Percentiles rank a stretch among this genome's conserved stretches.
phyloP scores from a whole-genome alignment of 371 early-diverging fungal genomes.

The Mucor velutinosus region DNA sequence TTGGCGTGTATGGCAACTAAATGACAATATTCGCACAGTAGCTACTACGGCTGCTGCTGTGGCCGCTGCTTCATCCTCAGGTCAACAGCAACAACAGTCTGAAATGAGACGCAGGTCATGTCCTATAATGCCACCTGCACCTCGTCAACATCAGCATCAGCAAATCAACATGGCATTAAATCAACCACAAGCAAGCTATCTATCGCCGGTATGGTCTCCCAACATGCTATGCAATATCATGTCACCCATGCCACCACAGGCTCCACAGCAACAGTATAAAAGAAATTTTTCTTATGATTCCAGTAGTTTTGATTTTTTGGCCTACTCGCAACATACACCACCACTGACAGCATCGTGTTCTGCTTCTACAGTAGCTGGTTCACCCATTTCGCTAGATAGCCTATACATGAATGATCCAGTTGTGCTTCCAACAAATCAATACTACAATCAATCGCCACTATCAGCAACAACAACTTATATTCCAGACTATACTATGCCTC shows the following conservation, averaged over 20 bases:
- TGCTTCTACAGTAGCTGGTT: conserved; percentile 30
- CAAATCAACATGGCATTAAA: not conserved
- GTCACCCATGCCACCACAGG: not conserved
- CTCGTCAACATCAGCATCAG: not conserved
- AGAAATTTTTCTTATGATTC: conserved; percentile 13
- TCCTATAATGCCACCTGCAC: not conserved
- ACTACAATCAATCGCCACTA: conserved; percentile 11
- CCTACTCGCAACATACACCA: conserved; percentile 26
- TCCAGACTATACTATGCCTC: conserved; percentile 10
- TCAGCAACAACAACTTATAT: conserved; percentile 2
- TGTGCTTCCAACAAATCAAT: conserved; percentile 1
- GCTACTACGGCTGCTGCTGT: conserved; percentile 36
- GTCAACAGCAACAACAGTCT: not conserved
- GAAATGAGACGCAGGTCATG: conserved; percentile 17
- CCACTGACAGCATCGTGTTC: conserved; percentile 35
- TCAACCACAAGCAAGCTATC: not conserved
- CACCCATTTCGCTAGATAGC: conserved; percentile 29
- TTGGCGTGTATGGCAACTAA: conserved; percentile 5
- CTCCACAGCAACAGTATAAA: not conserved
- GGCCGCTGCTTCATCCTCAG: conserved; percentile 20
- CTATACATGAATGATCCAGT: conserved; percentile 22
- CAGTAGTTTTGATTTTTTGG: not conserved
- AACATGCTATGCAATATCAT: not conserved
- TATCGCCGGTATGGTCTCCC: conserved; percentile 6
- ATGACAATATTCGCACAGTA: conserved; percentile 31